Base-by-base conservation (phyloP, 352 stramenopile genomes). In the Phytophthora ohioensis region DNA sequence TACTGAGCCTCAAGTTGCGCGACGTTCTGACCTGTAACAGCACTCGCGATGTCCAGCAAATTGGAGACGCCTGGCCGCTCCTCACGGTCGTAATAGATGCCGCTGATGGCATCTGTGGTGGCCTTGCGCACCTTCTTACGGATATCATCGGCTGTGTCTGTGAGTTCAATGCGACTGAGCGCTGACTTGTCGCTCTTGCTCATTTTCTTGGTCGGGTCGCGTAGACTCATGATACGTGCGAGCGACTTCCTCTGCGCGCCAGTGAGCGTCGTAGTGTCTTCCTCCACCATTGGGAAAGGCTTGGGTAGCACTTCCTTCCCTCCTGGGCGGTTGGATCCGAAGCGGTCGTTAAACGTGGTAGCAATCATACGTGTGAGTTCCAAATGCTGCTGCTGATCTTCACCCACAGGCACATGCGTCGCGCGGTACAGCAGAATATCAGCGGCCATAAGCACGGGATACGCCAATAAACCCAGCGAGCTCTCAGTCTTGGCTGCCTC, bases 361-460 rank as follows among this genome's bases (percentile, higher is more conserved):
- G 96, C 95, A 62, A 99, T 98, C 86, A 99, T 97, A 8, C 97
- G 88, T 30, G 97, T 96, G n/a, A 99, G 88, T 79, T 99, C 98
- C 65, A 99, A 82, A 75, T 99, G 98, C 82, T 99, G 98, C 69
- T 96, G 80, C 75, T 99, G 96, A 76, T 99, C 98, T 66, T 99
- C 97, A 12, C 98, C 98, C 30, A 99, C 98, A 0, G 98, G 98
- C 12, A 99, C 96, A 71, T 98, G 95, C 5, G 88, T 97, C 1
- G 98, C 93, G 59, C 98, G 93, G 83, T 99, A 99, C 13, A 99
- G 76, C 54, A 99, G 80, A 65, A 99, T 99, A 78, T 99, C 98
- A 3, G 98, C 95, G 13, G 98, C 97, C 98, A 99, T 99, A 36
- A 99, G 90, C 43, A 99, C 91, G 0, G 98, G 98, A 76, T 99